phyloP scores from a whole-genome alignment of 108 stramenopile genomes.

The Aureococcus anophagefferens region DNA sequence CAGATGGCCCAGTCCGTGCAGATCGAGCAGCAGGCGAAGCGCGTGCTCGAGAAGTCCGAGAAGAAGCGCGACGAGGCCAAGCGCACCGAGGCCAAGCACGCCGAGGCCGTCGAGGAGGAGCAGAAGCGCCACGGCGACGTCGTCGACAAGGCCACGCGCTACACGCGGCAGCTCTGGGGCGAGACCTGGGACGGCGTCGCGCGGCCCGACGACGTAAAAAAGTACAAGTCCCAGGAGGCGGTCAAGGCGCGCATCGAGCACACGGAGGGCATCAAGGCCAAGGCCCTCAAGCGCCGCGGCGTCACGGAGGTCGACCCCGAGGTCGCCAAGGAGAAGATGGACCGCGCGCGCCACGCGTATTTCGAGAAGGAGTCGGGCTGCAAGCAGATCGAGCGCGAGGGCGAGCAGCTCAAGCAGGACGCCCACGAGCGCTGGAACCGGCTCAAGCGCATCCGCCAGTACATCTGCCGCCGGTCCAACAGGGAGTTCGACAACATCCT shows the following conservation, averaged over 20 bases:
- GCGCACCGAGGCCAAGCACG: too few species aligned
- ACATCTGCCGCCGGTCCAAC: conserved; percentile 51
- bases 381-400: neutral
- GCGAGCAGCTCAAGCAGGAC: neutral
- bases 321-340: neutral
- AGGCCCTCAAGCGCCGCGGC: neutral
- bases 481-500: conserved; percentile 61
- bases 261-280: neutral
- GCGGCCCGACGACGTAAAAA: neutral
- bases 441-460: conserved; percentile 12
- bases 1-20: too few species aligned
- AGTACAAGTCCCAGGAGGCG: neutral
- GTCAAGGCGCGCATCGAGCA: neutral
- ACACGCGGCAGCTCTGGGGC: neutral
- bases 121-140: neutral
- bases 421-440: neutral
- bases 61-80: too few species aligned
- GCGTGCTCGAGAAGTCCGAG: too few species aligned
- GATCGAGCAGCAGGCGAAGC: too few species aligned
- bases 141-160: neutral
- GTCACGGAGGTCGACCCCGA: neutral
- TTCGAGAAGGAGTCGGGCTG: neutral
- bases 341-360: neutral
- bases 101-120: neutral
- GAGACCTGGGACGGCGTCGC: neutral